Evolutionary conservation across 495 filamentous ascomycete genomes (phyloP).

Genomic region (Aspergillus mulundensis): DNA sequence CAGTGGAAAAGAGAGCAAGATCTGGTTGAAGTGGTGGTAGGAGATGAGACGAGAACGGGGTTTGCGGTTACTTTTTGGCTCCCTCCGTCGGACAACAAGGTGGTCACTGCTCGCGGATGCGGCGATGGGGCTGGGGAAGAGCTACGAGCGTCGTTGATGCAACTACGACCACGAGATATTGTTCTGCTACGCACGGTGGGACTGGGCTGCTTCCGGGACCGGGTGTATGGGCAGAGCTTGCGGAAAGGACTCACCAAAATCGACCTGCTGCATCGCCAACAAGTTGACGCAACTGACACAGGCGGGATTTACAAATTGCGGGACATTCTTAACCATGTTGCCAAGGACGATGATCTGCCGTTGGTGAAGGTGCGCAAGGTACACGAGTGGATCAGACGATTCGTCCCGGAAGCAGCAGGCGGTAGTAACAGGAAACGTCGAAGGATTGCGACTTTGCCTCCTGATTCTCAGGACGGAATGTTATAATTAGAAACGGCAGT

Average conservation of each 20-base stretch:
- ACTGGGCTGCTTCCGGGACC: conserved; percentile 64
- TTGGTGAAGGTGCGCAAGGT: conserved; percentile 63
- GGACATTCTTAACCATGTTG: conserved; percentile 15
- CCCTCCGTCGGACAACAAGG: conserved; percentile 20
- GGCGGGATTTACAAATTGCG: conserved; percentile 35
- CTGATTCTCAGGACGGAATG: conserved; percentile 44
- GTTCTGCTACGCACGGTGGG: conserved; percentile 73
- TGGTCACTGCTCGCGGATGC: conserved; percentile 17
- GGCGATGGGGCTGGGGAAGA: conserved; percentile 26
- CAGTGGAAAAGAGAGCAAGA: conserved; percentile 49
- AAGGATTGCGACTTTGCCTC: conserved; percentile 37
- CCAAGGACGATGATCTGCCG: conserved; percentile 43
- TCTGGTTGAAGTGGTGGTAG: conserved; percentile 74
- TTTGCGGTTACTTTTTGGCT: conserved; percentile 88
- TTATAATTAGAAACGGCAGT: conserved; percentile 20
- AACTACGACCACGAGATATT: conserved; percentile 65
- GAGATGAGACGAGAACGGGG: conserved; percentile 78
- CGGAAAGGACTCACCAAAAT: conserved; percentile 66
- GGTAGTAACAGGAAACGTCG: conserved; percentile 29
- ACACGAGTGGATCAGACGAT: conserved; percentile 67
- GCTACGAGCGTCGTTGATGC: conserved; percentile 40
- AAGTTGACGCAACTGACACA: conserved; percentile 36
- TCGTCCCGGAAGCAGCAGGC: conserved; percentile 47
- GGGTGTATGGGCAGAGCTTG: conserved; percentile 74
- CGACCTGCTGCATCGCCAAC: conserved; percentile 57